Conservation (phyloP, 1,284 basidiomycete species). For the Leccinum pseudoinsigne region DNA sequence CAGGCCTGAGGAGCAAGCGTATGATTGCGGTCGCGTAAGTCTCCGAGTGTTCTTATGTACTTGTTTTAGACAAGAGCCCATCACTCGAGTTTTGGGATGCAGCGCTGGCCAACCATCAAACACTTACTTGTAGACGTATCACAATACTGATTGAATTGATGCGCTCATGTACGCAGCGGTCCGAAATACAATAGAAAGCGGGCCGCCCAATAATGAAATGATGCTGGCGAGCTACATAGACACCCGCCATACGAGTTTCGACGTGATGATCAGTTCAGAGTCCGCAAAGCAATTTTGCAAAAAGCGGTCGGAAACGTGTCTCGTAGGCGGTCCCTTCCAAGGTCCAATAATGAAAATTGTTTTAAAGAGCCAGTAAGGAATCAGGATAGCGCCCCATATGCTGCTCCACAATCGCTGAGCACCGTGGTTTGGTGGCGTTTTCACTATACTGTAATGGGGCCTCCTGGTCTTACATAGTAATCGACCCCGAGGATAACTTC, state of each 20-base stretch:
- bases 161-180: not conserved
- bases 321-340: not conserved
- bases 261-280: not conserved
- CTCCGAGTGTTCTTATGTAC: not conserved
- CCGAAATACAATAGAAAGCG: not conserved
- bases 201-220: not conserved
- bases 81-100: not conserved
- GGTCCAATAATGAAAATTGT: not conserved
- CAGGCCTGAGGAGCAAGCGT: not conserved
- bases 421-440: too few relatives aligned
- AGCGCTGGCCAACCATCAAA: not conserved
- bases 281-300: not conserved
- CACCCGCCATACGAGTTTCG: not conserved
- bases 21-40: not conserved
- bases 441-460: too few relatives aligned
- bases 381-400: too few relatives aligned
- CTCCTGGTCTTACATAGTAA: too few relatives aligned
- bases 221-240: not conserved
- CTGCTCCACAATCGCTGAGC: too few relatives aligned
- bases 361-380: not conserved
- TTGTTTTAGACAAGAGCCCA: not conserved
- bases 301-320: not conserved
- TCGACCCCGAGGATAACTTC: too few relatives aligned
- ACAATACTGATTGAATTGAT: not conserved
- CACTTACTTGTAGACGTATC: not conserved